phyloP scores from a whole-genome alignment of 495 filamentous ascomycete species.

The Barbatosphaeria neglecta region DNA sequence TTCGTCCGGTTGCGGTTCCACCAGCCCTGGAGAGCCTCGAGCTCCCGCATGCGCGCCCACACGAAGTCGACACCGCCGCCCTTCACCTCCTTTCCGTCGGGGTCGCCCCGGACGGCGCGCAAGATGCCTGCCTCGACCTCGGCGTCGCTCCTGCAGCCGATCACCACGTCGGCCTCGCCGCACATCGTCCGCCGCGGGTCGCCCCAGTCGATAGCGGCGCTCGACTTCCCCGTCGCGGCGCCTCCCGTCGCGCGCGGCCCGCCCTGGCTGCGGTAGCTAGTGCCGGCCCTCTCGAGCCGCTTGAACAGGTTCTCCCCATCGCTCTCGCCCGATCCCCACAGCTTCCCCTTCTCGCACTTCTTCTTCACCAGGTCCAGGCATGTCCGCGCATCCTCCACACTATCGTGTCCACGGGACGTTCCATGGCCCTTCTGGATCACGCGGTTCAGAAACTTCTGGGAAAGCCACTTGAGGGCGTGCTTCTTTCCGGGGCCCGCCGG shows the following conservation, averaged over 20 bases:
- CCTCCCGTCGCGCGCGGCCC: constrained; percentile 35
- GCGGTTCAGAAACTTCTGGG: constrained; percentile 65
- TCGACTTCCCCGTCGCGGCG: constrained; percentile 45
- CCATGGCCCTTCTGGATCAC: constrained; percentile 71
- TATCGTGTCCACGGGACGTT: constrained; percentile 61
- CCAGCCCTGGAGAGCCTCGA: constrained; percentile 76
- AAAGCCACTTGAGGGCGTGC: constrained; percentile 76
- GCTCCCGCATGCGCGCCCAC: constrained; percentile 76
- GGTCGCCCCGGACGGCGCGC: constrained; percentile 56
- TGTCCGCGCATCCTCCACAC: constrained; percentile 80
- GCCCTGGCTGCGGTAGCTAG: constrained; percentile 39
- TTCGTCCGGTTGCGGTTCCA: constrained; percentile 48
- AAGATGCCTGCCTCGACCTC: constrained; percentile 62
- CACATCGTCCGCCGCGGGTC: constrained; percentile 64
- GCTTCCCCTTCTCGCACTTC: constrained; percentile 84
- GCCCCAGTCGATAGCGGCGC: constrained; percentile 84
- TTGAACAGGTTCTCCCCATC: constrained; percentile 80
- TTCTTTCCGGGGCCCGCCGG: constrained; percentile 33
- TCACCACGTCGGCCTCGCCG: constrained; percentile 53
- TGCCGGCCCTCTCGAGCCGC: constrained; percentile 51
- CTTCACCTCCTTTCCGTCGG: constrained; percentile 48
- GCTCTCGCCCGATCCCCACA: constrained; percentile 66
- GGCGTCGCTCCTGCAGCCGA: constrained; percentile 64
- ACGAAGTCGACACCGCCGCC: constrained; percentile 72
- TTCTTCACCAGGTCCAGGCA: constrained; percentile 86